phyloP scores from a whole-genome alignment of 306 rosid species.

The Vigna angularis region DNA sequence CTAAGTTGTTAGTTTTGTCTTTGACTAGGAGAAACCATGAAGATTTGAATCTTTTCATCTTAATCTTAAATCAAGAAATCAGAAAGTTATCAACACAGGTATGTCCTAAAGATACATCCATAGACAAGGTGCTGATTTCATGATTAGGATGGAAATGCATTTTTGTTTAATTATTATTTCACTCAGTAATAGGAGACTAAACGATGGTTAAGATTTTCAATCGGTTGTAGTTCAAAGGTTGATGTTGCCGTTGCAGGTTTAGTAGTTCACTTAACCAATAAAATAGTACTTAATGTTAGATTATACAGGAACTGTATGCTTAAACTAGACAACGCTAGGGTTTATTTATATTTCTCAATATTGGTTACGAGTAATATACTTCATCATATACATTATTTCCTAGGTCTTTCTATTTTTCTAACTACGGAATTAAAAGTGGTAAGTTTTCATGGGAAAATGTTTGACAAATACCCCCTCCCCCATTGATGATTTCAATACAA shows the following conservation, averaged over 20 bases:
- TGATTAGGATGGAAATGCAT: slow-evolving; percentile 8
- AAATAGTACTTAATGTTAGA: slow-evolving; percentile 2
- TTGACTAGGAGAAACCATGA: slow-evolving; percentile 83
- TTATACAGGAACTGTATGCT: neutral
- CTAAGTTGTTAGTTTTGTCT: slow-evolving; percentile 19
- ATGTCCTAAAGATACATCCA: slow-evolving; percentile 38
- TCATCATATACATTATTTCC: neutral
- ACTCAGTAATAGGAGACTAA: neutral
- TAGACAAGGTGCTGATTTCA: slow-evolving; percentile 31
- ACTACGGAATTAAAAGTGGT: neutral
- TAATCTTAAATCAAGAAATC: slow-evolving; percentile 93
- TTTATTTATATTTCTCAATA: neutral
- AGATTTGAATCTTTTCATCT: slow-evolving; percentile 76
- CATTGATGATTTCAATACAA: neutral
- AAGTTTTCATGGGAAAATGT: too few species aligned
- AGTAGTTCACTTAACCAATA: neutral
- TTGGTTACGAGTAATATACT: neutral
- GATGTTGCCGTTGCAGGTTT: slow-evolving; percentile 19
- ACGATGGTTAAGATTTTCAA: slow-evolving; percentile 3
- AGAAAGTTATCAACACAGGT: slow-evolving; percentile 89
- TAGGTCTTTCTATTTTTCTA: neutral
- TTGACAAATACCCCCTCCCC: neutral
- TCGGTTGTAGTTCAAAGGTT: slow-evolving; percentile 15
- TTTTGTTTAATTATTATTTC: slow-evolving; percentile 20
- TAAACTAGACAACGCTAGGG: slow-evolving; percentile 15